Evolutionary conservation across 2,329 filamentous ascomycete genomes (phyloP), one percentile per base, ranked within the genome.

Genomic region (Thielaviopsis punctulata): DNA sequence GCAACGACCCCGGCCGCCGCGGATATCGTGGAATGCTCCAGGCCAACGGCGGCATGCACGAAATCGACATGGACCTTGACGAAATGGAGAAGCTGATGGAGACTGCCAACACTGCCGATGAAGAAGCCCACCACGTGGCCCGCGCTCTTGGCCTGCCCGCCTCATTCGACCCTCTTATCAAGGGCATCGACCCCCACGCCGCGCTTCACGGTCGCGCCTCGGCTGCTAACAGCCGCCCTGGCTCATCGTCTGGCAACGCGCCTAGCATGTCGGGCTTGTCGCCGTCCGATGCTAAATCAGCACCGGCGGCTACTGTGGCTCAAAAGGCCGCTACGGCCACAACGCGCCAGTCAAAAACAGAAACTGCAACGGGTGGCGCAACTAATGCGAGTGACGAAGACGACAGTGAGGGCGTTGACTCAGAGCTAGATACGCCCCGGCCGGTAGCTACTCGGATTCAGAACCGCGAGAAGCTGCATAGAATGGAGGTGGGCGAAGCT

Each of bases 1-100:
- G 80, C 49, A 80, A 84, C 51, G 86, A 95, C 59, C 81, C 86
- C 5, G 73, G 71, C 15, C 77, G 88, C 30, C 80, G 84, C 58
- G 84, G 80, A 45, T 95, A 95, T 63, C 73, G 81, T 49, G 76
- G 82, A 51, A 87, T 95, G 65, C 69, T 95, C 9, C 78, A 84
- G 49, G 75, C 84, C 59, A 73, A 67, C 8, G 63, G 69, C 45
- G 75, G 75, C 30, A 70, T 69, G 48, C 76, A 80, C 59, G 76
- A 79, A 60, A 75, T 75, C 56, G 73, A 79, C 54, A 73, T 69
- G 62, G 72, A 75, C 53, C 67, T 68, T 36, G 72, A 68, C 58
- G 72, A 69, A 58, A 64, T 68, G 7, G 78, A 76, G 60, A 50
- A 53, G 33, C 71, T 77, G 58, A 67, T 78, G 19, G 75, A 79